Conservation (phyloP, 148 eudicot species). For the Silene uniflora region DNA sequence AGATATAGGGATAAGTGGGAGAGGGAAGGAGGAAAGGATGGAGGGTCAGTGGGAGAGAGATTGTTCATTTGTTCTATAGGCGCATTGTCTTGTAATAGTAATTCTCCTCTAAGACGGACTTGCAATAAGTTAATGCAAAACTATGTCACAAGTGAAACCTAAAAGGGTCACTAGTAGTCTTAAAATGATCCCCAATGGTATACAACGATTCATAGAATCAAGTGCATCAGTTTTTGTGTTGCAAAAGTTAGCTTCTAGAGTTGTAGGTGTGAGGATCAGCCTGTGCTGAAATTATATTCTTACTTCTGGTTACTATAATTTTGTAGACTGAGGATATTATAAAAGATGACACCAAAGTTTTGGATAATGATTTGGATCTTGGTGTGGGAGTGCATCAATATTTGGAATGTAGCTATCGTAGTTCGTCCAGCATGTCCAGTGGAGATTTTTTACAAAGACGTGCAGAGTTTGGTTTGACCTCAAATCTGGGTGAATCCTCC, state of each 20-base stretch:
- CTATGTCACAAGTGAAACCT: not conserved
- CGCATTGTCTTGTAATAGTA: not conserved
- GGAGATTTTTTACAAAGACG: slow-evolving; percentile 27
- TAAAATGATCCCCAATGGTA: not conserved
- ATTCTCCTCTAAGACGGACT: not conserved
- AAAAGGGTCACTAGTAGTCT: not conserved
- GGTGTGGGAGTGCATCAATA: slow-evolving; percentile 32
- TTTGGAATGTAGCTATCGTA: slow-evolving; percentile 23
- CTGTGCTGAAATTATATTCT: slow-evolving; percentile 20
- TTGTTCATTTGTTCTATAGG: not conserved
- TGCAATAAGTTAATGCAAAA: not conserved
- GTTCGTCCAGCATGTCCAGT: slow-evolving; percentile 22
- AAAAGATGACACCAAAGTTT: slow-evolving; percentile 35
- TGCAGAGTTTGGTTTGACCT: slow-evolving; percentile 30
- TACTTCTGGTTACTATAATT: slow-evolving; percentile 33
- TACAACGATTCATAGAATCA: not conserved
- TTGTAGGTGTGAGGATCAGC: slow-evolving; percentile 7
- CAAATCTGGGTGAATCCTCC: slow-evolving; percentile 27
- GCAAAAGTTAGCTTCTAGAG: not conserved
- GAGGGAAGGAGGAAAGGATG: not conserved
- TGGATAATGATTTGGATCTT: slow-evolving; percentile 37
- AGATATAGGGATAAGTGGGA: not conserved
- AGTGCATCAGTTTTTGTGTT: not conserved
- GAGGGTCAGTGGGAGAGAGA: not conserved
- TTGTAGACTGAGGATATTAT: slow-evolving; percentile 68